Conservation (phyloP, 2,329 filamentous ascomycete genomes). For the Hymenoscyphus linearis region DNA sequence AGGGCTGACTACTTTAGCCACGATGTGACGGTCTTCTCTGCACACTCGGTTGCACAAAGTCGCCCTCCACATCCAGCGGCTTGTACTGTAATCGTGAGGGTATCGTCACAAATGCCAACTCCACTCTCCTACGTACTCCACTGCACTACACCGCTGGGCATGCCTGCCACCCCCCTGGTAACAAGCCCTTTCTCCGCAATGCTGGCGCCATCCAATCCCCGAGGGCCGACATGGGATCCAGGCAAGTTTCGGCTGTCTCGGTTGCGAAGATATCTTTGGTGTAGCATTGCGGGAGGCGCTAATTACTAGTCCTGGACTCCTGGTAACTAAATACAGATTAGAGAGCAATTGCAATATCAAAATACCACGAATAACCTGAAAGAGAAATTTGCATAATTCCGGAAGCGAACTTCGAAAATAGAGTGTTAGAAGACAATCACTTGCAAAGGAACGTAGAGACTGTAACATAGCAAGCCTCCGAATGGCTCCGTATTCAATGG, state of each 20-base stretch:
- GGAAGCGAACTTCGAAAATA: neutral
- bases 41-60: neutral
- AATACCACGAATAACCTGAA: neutral
- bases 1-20: neutral
- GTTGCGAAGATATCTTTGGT: conserved; percentile 3
- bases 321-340: neutral
- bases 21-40: neutral
- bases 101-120: neutral
- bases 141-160: neutral
- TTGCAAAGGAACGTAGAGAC: neutral
- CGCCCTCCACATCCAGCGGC: neutral
- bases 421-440: conserved; percentile 4
- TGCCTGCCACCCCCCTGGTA: neutral
- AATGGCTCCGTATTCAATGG: neutral
- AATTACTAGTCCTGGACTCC: neutral
- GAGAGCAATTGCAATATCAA: neutral
- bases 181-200: neutral
- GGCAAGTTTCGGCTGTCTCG: conserved; percentile 5
- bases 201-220: conserved; percentile 1
- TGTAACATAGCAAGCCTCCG: neutral
- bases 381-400: conserved; percentile 1
- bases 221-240: neutral
- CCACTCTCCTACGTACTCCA: no score
- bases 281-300: neutral
- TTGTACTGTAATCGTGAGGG: neutral